Conservation (phyloP, 495 filamentous ascomycete species). For the Hypoxylon fuscum region DNA sequence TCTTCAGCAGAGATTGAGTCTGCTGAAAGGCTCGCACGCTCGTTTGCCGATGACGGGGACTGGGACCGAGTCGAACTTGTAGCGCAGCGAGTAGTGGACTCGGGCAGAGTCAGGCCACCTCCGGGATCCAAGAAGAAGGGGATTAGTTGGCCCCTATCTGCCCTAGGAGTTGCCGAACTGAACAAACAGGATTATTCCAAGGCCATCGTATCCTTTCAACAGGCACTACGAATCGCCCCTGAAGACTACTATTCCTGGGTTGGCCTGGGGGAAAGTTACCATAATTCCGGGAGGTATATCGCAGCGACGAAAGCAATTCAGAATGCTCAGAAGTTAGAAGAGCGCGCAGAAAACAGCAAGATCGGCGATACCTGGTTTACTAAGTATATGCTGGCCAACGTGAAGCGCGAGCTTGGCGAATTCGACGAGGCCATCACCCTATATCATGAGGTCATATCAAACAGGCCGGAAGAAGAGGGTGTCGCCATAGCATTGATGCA, state of each 20-base stretch:
- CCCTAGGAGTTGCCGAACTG: slow-evolving; percentile 93
- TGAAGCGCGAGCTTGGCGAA: slow-evolving; percentile 88
- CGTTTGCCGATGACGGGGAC: slow-evolving; percentile 87
- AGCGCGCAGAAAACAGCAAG: slow-evolving; percentile 52
- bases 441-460: slow-evolving; percentile 74
- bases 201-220: slow-evolving; percentile 89
- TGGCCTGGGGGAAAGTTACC: slow-evolving; percentile 93
- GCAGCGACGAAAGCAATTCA: slow-evolving; percentile 91
- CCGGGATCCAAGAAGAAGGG: slow-evolving; percentile 91
- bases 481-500: slow-evolving; percentile 88
- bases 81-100: slow-evolving; percentile 89
- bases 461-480: slow-evolving; percentile 78
- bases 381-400: slow-evolving; percentile 95
- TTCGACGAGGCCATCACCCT: slow-evolving; percentile 81
- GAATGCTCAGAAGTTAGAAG: slow-evolving; percentile 76
- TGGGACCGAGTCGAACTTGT: slow-evolving; percentile 97
- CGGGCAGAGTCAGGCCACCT: slow-evolving; percentile 85
- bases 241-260: slow-evolving; percentile 94
- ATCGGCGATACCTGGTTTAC: slow-evolving; percentile 85
- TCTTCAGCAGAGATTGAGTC: slow-evolving; percentile 87
- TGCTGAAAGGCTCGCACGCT: slow-evolving; percentile 83
- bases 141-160: slow-evolving; percentile 96
- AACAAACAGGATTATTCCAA: slow-evolving; percentile 91
- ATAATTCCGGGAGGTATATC: slow-evolving; percentile 90
- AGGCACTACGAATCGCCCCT: slow-evolving; percentile 83